phyloP scores from a whole-genome alignment of 306 rosid species.

The Inga laurina region DNA sequence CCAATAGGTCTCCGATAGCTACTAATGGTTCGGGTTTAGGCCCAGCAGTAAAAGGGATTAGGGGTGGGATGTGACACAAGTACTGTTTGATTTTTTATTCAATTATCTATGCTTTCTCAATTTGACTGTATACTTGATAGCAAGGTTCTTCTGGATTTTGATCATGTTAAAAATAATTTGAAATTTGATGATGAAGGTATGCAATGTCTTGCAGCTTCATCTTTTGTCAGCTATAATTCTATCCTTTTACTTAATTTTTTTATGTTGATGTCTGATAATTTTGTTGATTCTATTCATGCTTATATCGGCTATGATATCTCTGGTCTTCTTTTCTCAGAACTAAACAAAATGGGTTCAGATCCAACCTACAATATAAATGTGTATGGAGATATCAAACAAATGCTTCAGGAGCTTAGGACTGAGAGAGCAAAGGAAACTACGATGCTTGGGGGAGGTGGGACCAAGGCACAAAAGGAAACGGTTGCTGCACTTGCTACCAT shows the following conservation, averaged over 20 bases:
- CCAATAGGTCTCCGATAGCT: too few relatives aligned
- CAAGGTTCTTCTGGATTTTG: slow-evolving; percentile 86
- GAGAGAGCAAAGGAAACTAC: slow-evolving; percentile 90
- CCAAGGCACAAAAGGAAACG: slow-evolving; percentile 95
- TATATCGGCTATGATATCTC: slow-evolving; percentile 28
- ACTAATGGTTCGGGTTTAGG: too few relatives aligned
- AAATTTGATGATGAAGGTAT: slow-evolving; percentile 89
- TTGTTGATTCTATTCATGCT: slow-evolving; percentile 11
- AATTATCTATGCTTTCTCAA: too few relatives aligned
- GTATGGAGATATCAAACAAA: slow-evolving; percentile 88
- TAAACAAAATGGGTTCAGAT: slow-evolving; percentile 66
- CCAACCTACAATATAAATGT: slow-evolving; percentile 85
- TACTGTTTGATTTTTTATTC: too few relatives aligned
- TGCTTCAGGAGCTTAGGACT: slow-evolving; percentile 93
- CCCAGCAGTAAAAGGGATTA: too few relatives aligned
- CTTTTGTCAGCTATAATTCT: slow-evolving; percentile 21
- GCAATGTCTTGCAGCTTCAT: slow-evolving; percentile 34
- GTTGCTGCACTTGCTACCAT: slow-evolving; percentile 90
- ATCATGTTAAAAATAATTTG: slow-evolving; percentile 79
- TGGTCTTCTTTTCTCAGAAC: slow-evolving; percentile 53
- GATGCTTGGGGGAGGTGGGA: slow-evolving; percentile 96
- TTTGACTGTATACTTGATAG: slow-evolving; percentile 48
- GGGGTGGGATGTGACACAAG: too few relatives aligned
- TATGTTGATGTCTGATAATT: slow-evolving; percentile 19
- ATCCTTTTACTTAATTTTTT: neutral